phyloP scores from a whole-genome alignment of 352 stramenopile species.

The Pythium folliculosum region DNA sequence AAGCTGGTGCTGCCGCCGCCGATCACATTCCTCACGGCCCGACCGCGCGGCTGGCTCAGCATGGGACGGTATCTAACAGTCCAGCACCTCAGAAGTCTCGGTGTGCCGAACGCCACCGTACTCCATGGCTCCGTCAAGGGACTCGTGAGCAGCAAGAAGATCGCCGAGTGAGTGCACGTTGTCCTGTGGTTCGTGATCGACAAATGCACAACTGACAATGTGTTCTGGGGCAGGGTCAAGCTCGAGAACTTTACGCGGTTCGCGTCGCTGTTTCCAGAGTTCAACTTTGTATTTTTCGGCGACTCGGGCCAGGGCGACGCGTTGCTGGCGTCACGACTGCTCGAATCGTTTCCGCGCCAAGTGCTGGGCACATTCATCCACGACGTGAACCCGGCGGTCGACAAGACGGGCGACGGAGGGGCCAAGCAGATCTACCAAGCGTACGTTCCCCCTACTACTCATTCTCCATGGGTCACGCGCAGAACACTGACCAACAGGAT shows the following conservation, averaged over 20 bases:
- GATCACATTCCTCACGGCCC: slow-evolving; percentile 82
- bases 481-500: no score
- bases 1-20: slow-evolving; percentile 35
- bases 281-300: slow-evolving; percentile 86
- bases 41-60: slow-evolving; percentile 78
- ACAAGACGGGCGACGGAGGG: slow-evolving; percentile 63
- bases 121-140: slow-evolving; percentile 78
- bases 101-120: slow-evolving; percentile 73
- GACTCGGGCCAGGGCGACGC: slow-evolving; percentile 82
- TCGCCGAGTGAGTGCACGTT: slow-evolving; percentile 58
- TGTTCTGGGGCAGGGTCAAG: slow-evolving; percentile 49
- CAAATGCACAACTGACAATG: neutral
- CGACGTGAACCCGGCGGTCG: slow-evolving; percentile 61
- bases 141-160: slow-evolving; percentile 84
- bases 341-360: slow-evolving; percentile 54
- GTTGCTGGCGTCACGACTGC: slow-evolving; percentile 62
- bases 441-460: no score
- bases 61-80: slow-evolving; percentile 78
- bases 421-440: slow-evolving; percentile 54
- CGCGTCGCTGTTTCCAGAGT: slow-evolving; percentile 78
- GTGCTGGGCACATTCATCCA: slow-evolving; percentile 82
- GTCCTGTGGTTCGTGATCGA: neutral
- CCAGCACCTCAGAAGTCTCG: slow-evolving; percentile 76
- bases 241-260: slow-evolving; percentile 83
- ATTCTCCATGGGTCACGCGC: no score